Conservation (phyloP, 768 basidiomycete species). For the Suillus variegatus region DNA sequence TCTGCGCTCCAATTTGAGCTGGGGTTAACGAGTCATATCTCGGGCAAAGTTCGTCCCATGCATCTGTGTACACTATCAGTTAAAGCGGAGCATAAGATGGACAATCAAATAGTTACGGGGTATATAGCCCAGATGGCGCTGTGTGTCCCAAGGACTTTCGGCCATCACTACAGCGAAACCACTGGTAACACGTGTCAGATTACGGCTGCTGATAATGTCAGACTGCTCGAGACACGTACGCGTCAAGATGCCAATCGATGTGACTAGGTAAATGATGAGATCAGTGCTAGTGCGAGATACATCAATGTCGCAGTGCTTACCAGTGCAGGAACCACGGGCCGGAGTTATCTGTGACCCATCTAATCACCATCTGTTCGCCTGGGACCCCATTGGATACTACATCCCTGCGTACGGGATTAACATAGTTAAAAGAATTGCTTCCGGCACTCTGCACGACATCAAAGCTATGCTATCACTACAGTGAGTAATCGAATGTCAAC, state of each 20-base stretch:
- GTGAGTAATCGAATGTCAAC: neutral
- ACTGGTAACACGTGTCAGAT: neutral
- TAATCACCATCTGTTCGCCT: slow-evolving; percentile 44
- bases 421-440: slow-evolving; percentile 23
- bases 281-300: neutral
- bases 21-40: slow-evolving; percentile 19
- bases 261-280: slow-evolving; percentile 33
- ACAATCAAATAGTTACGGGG: neutral
- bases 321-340: slow-evolving; percentile 56
- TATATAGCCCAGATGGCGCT: neutral
- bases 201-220: neutral
- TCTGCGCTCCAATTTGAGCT: slow-evolving; percentile 23
- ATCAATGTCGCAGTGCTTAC: neutral
- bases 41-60: slow-evolving; percentile 30
- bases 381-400: slow-evolving; percentile 11
- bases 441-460: slow-evolving; percentile 28
- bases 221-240: slow-evolving; percentile 26
- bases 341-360: slow-evolving; percentile 52
- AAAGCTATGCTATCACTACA: slow-evolving; percentile 24
- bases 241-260: slow-evolving; percentile 54
- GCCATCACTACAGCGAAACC: slow-evolving; percentile 10
- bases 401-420: slow-evolving; percentile 30
- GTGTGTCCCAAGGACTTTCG: slow-evolving; percentile 5
- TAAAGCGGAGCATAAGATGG: no score
- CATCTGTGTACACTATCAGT: slow-evolving; percentile 12